Conservation (phyloP, 2,329 filamentous ascomycete species). For the Xylaria sp. region DNA sequence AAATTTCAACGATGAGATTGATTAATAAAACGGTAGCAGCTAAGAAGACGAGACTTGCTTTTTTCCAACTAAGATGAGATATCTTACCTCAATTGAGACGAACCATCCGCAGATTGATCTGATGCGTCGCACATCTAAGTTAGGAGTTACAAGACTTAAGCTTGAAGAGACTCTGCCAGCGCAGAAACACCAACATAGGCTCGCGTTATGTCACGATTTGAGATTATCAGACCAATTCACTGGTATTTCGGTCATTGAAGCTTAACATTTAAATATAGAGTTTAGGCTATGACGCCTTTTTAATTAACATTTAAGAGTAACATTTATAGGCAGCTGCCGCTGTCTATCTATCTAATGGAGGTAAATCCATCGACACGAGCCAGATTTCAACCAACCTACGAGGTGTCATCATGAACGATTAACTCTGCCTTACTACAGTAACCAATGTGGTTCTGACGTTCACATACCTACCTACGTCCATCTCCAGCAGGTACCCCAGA, state of each 20-base stretch:
- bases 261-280: neutral
- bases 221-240: neutral
- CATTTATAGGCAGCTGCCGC: neutral
- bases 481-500: neutral
- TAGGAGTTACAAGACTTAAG: neutral
- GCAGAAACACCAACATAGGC: neutral
- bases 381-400: slow-evolving; percentile 5
- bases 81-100: neutral
- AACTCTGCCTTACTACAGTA: slow-evolving; percentile 14
- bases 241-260: slow-evolving; percentile 1
- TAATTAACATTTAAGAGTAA: neutral
- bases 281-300: neutral
- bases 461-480: neutral
- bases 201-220: neutral
- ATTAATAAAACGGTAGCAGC: neutral
- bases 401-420: slow-evolving; percentile 12
- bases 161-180: neutral
- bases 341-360: neutral
- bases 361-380: slow-evolving; percentile 1
- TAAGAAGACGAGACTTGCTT: neutral
- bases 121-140: neutral
- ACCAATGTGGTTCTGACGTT: slow-evolving; percentile 12
- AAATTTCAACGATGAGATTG: neutral
- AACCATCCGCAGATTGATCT: neutral
- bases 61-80: neutral